Evolutionary conservation across 1,284 basidiomycete genomes (phyloP).

Genomic region (Ustilago sp.): DNA sequence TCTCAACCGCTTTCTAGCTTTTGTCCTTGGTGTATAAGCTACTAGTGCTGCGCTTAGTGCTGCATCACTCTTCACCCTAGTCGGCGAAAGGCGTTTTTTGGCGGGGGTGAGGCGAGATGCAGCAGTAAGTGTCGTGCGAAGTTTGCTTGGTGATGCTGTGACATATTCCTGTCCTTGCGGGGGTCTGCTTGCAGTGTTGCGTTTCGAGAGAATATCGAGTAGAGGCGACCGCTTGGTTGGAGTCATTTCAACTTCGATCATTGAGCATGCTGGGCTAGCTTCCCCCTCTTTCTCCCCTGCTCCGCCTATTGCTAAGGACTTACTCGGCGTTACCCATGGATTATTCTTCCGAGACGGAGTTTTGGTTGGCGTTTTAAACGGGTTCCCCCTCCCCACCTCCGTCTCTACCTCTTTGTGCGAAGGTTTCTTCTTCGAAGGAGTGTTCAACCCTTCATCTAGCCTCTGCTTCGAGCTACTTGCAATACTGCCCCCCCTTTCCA

Average conservation of each 20-base stretch:
- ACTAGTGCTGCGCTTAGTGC: constrained; percentile 24
- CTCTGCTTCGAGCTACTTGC: constrained; percentile 29
- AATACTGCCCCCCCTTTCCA: not conserved
- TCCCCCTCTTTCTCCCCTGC: not conserved
- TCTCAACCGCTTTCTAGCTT: constrained; percentile 60
- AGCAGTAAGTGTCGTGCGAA: constrained; percentile 25
- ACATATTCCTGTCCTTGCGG: constrained; percentile 17
- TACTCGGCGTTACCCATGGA: not conserved
- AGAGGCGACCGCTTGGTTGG: constrained; percentile 35
- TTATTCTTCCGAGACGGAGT: not conserved
- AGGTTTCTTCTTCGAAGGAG: constrained; percentile 28
- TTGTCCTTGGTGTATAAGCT: constrained; percentile 59
- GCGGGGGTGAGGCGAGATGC: constrained; percentile 18
- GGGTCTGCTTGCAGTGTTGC: constrained; percentile 17
- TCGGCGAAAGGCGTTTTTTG: constrained; percentile 6
- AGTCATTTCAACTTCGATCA: constrained; percentile 47
- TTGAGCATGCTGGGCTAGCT: constrained; percentile 32
- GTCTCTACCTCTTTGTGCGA: not conserved
- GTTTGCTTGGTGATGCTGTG: constrained; percentile 29
- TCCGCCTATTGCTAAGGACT: not conserved
- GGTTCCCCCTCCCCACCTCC: constrained; percentile 11
- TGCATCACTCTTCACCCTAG: constrained; percentile 9
- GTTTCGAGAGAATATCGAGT: constrained; percentile 4
- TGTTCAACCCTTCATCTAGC: constrained; percentile 24
- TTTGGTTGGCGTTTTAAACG: constrained; percentile 40